These are phyloP conservation scores for Pythium folliculosum DNA, from an alignment of 352 stramenopile genomes.

Conservation along the genomic window DNA sequence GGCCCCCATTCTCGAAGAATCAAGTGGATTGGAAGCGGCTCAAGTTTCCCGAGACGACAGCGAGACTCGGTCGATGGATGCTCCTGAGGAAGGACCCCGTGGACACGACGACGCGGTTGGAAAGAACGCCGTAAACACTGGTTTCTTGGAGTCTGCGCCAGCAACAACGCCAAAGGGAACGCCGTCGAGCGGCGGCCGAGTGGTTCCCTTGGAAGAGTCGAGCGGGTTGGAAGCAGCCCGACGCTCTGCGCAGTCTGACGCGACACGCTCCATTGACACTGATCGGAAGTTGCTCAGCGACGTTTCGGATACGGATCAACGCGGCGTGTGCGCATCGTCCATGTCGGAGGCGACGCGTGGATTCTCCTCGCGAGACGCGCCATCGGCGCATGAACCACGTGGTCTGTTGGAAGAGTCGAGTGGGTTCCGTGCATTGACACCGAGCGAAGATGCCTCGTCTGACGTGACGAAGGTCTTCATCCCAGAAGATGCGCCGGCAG, in stretches of 20 bases:
- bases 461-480: background rate
- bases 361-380: background rate
- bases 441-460: background rate
- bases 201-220: background rate
- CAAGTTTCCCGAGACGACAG: too few relatives aligned
- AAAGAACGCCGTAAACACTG: too few relatives aligned
- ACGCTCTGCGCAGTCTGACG: too few relatives aligned
- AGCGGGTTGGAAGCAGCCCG: background rate
- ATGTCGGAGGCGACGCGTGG: background rate
- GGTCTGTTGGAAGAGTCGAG: conserved; percentile 16
- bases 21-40: too few relatives aligned
- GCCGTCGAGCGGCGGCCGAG: background rate
- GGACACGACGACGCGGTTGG: background rate
- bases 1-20: too few relatives aligned
- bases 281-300: too few relatives aligned
- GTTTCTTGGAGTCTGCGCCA: background rate
- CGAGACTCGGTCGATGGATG: too few relatives aligned
- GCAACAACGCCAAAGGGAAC: background rate
- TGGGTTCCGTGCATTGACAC: background rate
- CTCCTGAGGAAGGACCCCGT: background rate
- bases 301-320: too few relatives aligned
- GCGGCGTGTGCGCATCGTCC: too few relatives aligned
- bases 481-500: too few relatives aligned
- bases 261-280: too few relatives aligned
- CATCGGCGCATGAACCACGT: background rate